A percentile compares a stretch with the other conserved stretches of the same genome.
These are phyloP conservation scores for Chaetothyriales sp. DNA, from an alignment of 2,329 filamentous ascomycete genomes.

Conservation along the genomic window DNA sequence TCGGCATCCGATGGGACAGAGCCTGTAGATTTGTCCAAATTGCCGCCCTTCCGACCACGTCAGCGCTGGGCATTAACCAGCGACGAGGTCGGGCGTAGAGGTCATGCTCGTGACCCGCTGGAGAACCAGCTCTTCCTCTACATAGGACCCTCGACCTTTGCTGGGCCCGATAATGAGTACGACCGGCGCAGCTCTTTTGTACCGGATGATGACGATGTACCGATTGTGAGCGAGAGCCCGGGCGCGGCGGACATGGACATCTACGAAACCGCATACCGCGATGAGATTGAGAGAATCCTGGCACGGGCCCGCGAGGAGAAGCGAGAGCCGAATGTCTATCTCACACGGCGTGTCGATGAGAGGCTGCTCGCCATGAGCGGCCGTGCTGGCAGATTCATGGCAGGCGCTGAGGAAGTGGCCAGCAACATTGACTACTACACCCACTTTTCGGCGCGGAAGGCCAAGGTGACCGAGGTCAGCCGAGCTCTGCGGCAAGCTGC, in stretches of 20 bases:
- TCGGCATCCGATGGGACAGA: slow-evolving; percentile 5
- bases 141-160: slow-evolving; percentile 48
- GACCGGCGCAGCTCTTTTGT: slow-evolving; percentile 17
- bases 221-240: slow-evolving; percentile 66
- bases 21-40: slow-evolving; percentile 7
- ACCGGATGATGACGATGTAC: slow-evolving; percentile 19
- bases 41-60: slow-evolving; percentile 15
- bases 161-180: slow-evolving; percentile 33
- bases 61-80: slow-evolving; percentile 9
- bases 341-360: slow-evolving; percentile 36
- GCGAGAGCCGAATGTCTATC: slow-evolving; percentile 41
- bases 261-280: slow-evolving; percentile 74
- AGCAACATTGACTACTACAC: slow-evolving; percentile 16
- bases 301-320: slow-evolving; percentile 23
- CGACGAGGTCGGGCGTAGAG: slow-evolving; percentile 24
- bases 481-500: slow-evolving; percentile 17
- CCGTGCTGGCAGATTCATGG: slow-evolving; percentile 16
- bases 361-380: slow-evolving; percentile 19
- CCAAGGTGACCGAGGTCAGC: slow-evolving; percentile 17
- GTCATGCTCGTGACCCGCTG: slow-evolving; percentile 48
- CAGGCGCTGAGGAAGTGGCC: slow-evolving; percentile 16
- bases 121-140: slow-evolving; percentile 56
- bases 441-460: slow-evolving; percentile 15
- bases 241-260: slow-evolving; percentile 72
- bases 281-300: slow-evolving; percentile 61